Base-by-base conservation (phyloP, 768 basidiomycete species). In the Cystofilobasidium ferigula region DNA sequence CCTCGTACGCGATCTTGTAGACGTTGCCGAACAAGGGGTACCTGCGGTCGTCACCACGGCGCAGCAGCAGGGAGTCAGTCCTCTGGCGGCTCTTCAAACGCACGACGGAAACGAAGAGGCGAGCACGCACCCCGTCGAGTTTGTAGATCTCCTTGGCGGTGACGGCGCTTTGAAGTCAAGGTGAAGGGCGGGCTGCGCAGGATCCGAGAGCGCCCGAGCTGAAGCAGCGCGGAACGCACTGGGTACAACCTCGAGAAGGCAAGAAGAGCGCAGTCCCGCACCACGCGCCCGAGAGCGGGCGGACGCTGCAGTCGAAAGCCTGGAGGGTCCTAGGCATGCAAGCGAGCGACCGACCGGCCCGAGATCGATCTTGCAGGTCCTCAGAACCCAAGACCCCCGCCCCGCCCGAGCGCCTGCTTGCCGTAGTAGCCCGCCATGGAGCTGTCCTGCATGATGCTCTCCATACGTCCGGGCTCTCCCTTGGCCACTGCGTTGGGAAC, bases 141-240 rank as follows among this genome's bases (percentile, higher is more conserved):
- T 75, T 70, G 71, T 78, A 72, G 34, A 80, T 74, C 68, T 80
- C 78, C 62, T 74, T 70, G 38, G 78, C 73, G 4, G 79, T 79
- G 48, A 75, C 71, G n/a, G 75, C 74, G 6, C 79, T 79, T 64
- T 80, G 79, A 5, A 80, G 73, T n/a, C n/a, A n/a, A n/a, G n/a
- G n/a, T n/a, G n/a, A n/a, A n/a, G n/a, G n/a, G n/a, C n/a, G n/a
- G n/a, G n/a, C n/a, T n/a, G n/a, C n/a, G n/a, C n/a, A n/a, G n/a
- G n/a, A n/a, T n/a, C n/a, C n/a, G n/a, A n/a, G n/a, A n/a, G n/a
- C n/a, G n/a, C n/a, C n/a, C n/a, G n/a, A n/a, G n/a, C n/a, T n/a
- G n/a, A n/a, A n/a, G n/a, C n/a, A n/a, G n/a, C n/a, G n/a, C n/a
- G n/a, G n/a, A n/a, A n/a, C n/a, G n/a, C n/a, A n/a, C n/a, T n/a